A percentile compares a stretch with the other conserved stretches of the same genome.
Evolutionary conservation across 148 eudicot genomes (phyloP).

Genomic region (Rhododendron ovatum): DNA sequence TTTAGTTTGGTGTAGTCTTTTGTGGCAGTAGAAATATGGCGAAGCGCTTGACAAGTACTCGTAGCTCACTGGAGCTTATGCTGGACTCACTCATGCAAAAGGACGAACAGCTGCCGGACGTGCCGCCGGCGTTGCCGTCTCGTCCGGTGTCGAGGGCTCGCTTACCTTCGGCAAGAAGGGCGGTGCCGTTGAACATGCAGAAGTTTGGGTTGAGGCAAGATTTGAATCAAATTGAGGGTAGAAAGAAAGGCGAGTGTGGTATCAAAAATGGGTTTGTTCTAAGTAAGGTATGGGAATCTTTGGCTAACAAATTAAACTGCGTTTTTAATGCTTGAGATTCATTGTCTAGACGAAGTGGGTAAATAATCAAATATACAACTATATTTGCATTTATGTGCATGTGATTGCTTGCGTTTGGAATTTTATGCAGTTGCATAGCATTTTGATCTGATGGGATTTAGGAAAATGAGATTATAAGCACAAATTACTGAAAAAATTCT

Average conservation of each 20-base stretch:
- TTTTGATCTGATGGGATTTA: background rate
- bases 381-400: background rate
- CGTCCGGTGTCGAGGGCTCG: conserved; percentile 45
- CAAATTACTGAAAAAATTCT: background rate
- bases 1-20: background rate
- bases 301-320: too few relatives aligned
- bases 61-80: conserved; percentile 51
- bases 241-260: background rate
- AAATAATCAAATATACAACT: background rate
- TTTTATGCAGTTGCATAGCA: background rate
- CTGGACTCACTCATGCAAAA: conserved; percentile 29
- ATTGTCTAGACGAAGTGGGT: background rate
- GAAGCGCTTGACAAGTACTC: conserved; percentile 17
- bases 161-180: conserved; percentile 28
- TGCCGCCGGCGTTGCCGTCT: conserved; percentile 36
- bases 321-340: background rate
- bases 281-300: conserved; percentile 10
- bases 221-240: background rate
- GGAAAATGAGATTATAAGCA: background rate
- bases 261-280: background rate
- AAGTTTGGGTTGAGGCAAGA: background rate
- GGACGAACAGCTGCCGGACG: conserved; percentile 25
- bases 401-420: background rate
- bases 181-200: conserved; percentile 10
- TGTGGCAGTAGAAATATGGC: background rate